Base-by-base conservation (phyloP, 352 stramenopile genomes). In the Phytophthora cryptogea region DNA sequence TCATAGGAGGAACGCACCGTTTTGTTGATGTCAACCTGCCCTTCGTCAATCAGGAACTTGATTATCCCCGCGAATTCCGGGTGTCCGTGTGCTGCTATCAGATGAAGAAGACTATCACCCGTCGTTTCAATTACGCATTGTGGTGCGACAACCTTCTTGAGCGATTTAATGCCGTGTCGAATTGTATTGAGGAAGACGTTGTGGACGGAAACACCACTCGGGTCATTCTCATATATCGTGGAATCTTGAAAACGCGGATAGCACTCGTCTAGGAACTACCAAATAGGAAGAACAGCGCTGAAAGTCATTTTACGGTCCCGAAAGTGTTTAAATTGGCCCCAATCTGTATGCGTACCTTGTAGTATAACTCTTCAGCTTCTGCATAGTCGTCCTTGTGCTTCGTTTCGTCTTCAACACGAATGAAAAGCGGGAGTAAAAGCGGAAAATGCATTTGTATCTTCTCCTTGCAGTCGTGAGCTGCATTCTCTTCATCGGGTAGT, bases 121-220 rank as follows among this genome's bases (percentile, higher is more conserved):
- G 76, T 86, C 8, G 59, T 68, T 36, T 80, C 70, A 37, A 86
- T 75, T 20, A 83, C 48, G 13, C 63, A 79, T 32, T 86, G 69
- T 0, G 66, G 61, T 4, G 65, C 69, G 23, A 70, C 70, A n/a
- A 78, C 54, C 26, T 70, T 78, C 40, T 73, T 72, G 20, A 85
- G 61, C 5, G 55, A 59, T 11, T 70, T 70, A 13, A 80, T 55
- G 8, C 72, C 72, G 31, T 65, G 35, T 10, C 43, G 44, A 26
- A 76, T 67, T 1, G 72, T 74, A 5, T 80, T 61, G 2, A 84
- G 49, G 30, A 80, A 78, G 7, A 70, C 48, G 13, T 80, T 78
- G 57, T 82, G 74, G 8, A 84, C 56, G 8, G 59, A 54, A 3
- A 79, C 42, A 11, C 72, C 75, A 26, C 65, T 84, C 3, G 64